Evolutionary conservation across 163 green algal species (phyloP).

Genomic region (Scenedesmus sp.): DNA sequence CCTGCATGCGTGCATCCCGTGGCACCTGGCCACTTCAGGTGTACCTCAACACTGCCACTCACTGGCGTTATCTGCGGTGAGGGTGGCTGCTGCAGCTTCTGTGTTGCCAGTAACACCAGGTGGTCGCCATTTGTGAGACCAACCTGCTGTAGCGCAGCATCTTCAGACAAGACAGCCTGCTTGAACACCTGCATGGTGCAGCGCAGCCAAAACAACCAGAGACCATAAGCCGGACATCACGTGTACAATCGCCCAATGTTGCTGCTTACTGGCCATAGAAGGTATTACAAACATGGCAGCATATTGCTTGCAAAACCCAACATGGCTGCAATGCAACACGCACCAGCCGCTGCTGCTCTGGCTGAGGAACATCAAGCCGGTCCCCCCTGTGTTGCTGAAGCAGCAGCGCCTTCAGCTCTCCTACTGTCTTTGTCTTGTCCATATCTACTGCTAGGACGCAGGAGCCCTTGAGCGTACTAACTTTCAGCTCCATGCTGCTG

Average conservation of each 20-base stretch:
- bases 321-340: background rate
- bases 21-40: background rate
- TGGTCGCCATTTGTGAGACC: constrained; percentile 33
- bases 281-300: background rate
- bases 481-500: constrained; percentile 20
- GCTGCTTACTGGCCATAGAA: background rate
- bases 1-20: too few relatives aligned
- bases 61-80: constrained; percentile 7
- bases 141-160: constrained; percentile 17
- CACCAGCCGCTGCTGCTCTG: constrained; percentile 46
- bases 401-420: constrained; percentile 9
- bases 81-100: background rate
- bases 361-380: background rate
- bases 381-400: constrained; percentile 18
- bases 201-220: background rate
- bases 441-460: background rate
- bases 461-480: constrained; percentile 24
- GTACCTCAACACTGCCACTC: background rate
- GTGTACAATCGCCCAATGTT: background rate
- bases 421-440: background rate
- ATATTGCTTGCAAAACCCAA: background rate
- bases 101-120: constrained; percentile 31
- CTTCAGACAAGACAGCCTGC: background rate
- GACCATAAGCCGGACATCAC: background rate
- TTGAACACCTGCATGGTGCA: constrained; percentile 38